Evolutionary conservation across 768 basidiomycete genomes (phyloP).

Genomic region (Cytidiella melzeri): DNA sequence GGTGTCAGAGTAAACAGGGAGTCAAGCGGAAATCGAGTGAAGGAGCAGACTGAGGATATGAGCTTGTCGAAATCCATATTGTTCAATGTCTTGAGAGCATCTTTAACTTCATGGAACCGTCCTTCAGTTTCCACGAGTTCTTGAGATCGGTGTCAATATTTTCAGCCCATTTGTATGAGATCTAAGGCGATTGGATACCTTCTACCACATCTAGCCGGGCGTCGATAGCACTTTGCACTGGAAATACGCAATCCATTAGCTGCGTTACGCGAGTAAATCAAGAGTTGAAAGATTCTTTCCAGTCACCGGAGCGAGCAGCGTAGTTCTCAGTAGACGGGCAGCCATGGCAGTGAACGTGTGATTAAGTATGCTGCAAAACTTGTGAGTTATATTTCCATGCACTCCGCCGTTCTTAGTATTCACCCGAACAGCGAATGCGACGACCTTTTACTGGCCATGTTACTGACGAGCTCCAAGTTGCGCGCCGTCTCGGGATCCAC

Average conservation of each 20-base stretch:
- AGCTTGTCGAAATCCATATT: slow-evolving; percentile 88
- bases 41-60: slow-evolving; percentile 51
- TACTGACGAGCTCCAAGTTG: slow-evolving; percentile 86
- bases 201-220: slow-evolving; percentile 84
- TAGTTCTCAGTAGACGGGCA: slow-evolving; percentile 68
- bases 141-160: slow-evolving; percentile 23
- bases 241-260: not conserved
- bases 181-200: slow-evolving; percentile 35
- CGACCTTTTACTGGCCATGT: slow-evolving; percentile 60
- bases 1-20: not conserved
- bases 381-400: not conserved
- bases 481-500: slow-evolving; percentile 85
- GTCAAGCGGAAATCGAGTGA: not conserved
- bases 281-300: slow-evolving; percentile 31
- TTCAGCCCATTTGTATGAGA: slow-evolving; percentile 1
- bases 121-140: slow-evolving; percentile 78
- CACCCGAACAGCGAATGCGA: slow-evolving; percentile 78
- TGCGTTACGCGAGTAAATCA: not conserved
- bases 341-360: slow-evolving; percentile 91
- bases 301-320: slow-evolving; percentile 77
- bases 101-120: slow-evolving; percentile 57
- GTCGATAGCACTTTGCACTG: slow-evolving; percentile 61
- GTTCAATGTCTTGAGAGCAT: slow-evolving; percentile 64
- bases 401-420: not conserved
- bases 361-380: slow-evolving; percentile 52